Evolutionary conservation across 805 yeast genomes (phyloP).

Genomic region (Wickerhamiella lipophila): DNA sequence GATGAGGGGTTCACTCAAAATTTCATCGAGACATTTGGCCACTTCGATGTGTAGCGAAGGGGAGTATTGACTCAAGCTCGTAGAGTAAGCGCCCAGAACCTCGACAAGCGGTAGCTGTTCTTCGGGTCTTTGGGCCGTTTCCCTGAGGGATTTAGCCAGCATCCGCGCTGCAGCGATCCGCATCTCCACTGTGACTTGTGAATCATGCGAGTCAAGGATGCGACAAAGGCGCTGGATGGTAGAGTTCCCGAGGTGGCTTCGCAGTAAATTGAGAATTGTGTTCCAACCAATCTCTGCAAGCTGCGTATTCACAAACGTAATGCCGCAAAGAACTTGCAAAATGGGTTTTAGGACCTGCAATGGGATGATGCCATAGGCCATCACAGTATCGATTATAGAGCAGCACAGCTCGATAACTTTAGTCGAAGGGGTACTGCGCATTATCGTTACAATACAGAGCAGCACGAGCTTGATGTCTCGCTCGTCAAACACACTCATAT

Average conservation of each 20-base stretch:
- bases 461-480: constrained; percentile 29
- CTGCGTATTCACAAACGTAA: constrained; percentile 30
- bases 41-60: constrained; percentile 4
- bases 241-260: constrained; percentile 31
- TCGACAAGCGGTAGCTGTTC: constrained; percentile 7
- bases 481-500: constrained; percentile 36
- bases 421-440: constrained; percentile 31
- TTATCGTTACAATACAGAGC: constrained; percentile 29
- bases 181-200: constrained; percentile 26
- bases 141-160: constrained; percentile 22
- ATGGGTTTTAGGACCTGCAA: constrained; percentile 28
- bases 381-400: constrained; percentile 33
- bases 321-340: constrained; percentile 37
- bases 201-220: constrained; percentile 24
- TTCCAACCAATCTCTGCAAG: constrained; percentile 31
- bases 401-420: constrained; percentile 32
- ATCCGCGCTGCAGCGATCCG: constrained; percentile 29
- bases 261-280: constrained; percentile 31
- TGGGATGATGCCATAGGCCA: constrained; percentile 39
- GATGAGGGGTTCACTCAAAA: neutral
- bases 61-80: constrained; percentile 4
- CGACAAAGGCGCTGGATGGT: constrained; percentile 27
- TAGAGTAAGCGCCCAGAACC: constrained; percentile 8
- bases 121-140: neutral
- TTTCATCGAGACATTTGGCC: neutral